phyloP scores from a whole-genome alignment of 148 eudicot genomes.

The Heliosperma pusillum region DNA sequence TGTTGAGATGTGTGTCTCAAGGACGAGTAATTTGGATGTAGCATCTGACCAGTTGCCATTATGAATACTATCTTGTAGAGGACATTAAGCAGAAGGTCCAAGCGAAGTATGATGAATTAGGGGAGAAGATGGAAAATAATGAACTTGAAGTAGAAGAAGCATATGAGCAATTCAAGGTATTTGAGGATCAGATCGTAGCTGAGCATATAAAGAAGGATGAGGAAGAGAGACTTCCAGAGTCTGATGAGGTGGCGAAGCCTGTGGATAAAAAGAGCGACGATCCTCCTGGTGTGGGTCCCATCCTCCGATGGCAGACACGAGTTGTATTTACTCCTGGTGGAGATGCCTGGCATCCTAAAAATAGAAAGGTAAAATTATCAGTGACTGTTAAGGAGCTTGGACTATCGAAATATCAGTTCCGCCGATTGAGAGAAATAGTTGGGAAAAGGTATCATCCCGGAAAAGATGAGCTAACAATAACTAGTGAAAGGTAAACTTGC shows the following conservation, averaged over 20 bases:
- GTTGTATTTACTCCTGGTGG: constrained; percentile 75
- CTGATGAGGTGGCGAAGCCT: constrained; percentile 37
- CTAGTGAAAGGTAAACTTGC: constrained; percentile 73
- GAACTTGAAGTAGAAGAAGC: constrained; percentile 74
- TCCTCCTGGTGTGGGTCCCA: constrained; percentile 86
- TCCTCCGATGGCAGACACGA: constrained; percentile 87
- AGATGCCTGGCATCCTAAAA: constrained; percentile 98
- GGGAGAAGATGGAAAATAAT: constrained; percentile 59
- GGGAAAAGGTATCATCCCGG: constrained; percentile 84
- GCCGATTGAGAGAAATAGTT: constrained; percentile 77
- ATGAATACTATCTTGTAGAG: constrained; percentile 39
- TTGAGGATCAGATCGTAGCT: constrained; percentile 72
- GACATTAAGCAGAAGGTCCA: constrained; percentile 70
- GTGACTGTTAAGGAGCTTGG: constrained; percentile 96
- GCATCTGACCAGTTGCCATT: not conserved
- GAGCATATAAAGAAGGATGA: constrained; percentile 56
- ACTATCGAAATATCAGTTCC: constrained; percentile 71
- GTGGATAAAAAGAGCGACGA: constrained; percentile 55
- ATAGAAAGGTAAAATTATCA: constrained; percentile 80
- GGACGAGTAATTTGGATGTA: not conserved
- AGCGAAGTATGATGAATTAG: constrained; percentile 69
- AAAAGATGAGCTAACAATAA: constrained; percentile 85
- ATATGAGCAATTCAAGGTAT: constrained; percentile 65
- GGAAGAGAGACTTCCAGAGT: constrained; percentile 49
- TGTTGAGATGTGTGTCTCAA: not conserved